These are phyloP conservation scores for Xerocomellus chrysenteron DNA, from an alignment of 768 basidiomycete genomes.

Conservation along the genomic window DNA sequence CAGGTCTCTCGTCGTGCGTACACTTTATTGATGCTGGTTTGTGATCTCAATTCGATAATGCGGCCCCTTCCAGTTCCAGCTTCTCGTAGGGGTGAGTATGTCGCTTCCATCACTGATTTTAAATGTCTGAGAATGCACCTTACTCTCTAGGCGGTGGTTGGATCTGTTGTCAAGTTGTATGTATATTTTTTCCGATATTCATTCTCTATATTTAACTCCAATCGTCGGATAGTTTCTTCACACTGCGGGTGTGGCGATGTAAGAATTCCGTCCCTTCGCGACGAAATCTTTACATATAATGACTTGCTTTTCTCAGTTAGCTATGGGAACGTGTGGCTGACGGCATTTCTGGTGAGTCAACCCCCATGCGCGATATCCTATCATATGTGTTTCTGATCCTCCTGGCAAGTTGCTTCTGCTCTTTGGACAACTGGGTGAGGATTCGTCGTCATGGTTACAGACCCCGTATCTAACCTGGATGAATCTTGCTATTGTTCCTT, in stretches of 20 bases:
- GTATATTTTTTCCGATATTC: slow-evolving; percentile 16
- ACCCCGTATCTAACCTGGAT: neutral
- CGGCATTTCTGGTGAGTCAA: slow-evolving; percentile 44
- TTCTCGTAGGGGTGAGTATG: slow-evolving; percentile 36
- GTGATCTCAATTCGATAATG: slow-evolving; percentile 1
- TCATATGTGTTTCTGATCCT: neutral
- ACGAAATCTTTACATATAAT: neutral
- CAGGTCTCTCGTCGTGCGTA: slow-evolving; percentile 51
- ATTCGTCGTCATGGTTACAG: neutral
- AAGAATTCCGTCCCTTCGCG: slow-evolving; percentile 17
- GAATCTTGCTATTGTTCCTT: slow-evolving; percentile 1
- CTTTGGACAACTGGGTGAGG: slow-evolving; percentile 50
- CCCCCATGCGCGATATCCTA: neutral
- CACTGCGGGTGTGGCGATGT: slow-evolving; percentile 66
- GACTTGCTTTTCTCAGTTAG: slow-evolving; percentile 44
- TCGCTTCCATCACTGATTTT: neutral
- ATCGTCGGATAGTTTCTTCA: slow-evolving; percentile 43
- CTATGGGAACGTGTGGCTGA: slow-evolving; percentile 47
- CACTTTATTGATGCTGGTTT: slow-evolving; percentile 1
- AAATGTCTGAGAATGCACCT: slow-evolving; percentile 2
- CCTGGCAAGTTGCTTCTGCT: slow-evolving; percentile 43
- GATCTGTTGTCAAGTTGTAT: slow-evolving; percentile 55
- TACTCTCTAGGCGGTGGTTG: slow-evolving; percentile 46
- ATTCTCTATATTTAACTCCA: neutral
- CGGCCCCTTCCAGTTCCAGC: slow-evolving; percentile 39